Evolutionary conservation across 1,139 yeast species (phyloP).

Genomic region (Kodamaea derodonti): DNA sequence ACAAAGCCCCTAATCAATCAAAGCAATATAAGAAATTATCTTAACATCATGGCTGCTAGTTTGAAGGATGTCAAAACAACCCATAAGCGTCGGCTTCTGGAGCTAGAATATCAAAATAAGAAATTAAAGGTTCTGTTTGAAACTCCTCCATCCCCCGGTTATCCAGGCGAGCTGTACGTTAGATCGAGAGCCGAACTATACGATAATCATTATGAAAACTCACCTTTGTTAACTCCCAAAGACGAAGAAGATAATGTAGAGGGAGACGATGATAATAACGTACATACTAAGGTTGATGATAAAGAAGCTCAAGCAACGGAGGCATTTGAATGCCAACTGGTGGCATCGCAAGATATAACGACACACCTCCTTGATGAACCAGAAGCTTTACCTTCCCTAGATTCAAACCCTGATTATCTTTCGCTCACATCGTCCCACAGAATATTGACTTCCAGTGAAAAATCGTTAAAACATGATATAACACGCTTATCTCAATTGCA

Average conservation of each 20-base stretch:
- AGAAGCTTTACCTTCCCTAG: conserved; percentile 12
- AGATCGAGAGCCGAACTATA: background rate
- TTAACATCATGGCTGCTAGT: conserved; percentile 23
- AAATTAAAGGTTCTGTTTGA: conserved; percentile 11
- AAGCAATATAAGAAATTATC: background rate
- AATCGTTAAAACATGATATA: conserved; percentile 29
- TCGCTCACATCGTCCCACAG: conserved; percentile 35
- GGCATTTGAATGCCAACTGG: background rate
- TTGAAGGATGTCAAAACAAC: conserved; percentile 18
- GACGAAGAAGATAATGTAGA: conserved; percentile 38
- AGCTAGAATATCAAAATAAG: conserved; percentile 5
- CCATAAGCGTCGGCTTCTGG: background rate
- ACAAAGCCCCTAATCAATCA: conserved; percentile 1
- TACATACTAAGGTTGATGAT: conserved; percentile 5
- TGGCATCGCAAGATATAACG: conserved; percentile 1
- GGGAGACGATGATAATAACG: conserved; percentile 11
- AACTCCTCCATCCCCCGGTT: conserved; percentile 8
- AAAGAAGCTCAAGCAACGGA: conserved; percentile 9
- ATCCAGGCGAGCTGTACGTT: conserved; percentile 3
- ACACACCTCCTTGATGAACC: conserved; percentile 1
- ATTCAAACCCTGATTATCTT: conserved; percentile 37
- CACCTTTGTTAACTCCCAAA: conserved; percentile 43
- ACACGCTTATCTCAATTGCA: conserved; percentile 24
- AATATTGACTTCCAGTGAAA: conserved; percentile 23
- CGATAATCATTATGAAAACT: conserved; percentile 18